A percentile compares a stretch with the other conserved stretches of the same genome.
phyloP scores from a whole-genome alignment of 139 green algal genomes.

The Gonium pectorale region DNA sequence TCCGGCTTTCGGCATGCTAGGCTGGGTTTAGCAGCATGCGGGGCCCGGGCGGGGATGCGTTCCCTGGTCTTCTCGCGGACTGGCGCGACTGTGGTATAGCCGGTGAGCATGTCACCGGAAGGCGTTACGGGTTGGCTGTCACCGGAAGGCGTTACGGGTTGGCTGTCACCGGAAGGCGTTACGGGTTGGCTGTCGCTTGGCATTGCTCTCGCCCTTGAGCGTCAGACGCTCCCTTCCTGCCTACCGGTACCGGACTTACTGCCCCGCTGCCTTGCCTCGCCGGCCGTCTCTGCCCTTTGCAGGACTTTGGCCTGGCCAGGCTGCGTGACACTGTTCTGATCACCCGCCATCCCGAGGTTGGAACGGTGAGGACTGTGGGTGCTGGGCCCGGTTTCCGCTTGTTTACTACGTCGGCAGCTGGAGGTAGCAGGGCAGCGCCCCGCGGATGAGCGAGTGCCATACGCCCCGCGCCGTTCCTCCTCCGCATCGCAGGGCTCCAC shows the following conservation, averaged over 20 bases:
- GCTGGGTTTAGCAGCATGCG: background rate
- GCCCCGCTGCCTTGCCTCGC: background rate
- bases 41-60: too few relatives aligned
- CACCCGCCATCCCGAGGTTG: background rate
- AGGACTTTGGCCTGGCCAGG: slow-evolving; percentile 10
- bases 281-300: background rate
- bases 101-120: background rate
- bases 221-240: too few relatives aligned
- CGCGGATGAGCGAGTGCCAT: too few relatives aligned
- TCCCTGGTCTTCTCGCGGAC: background rate
- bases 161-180: background rate
- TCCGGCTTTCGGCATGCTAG: background rate
- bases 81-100: background rate
- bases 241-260: background rate
- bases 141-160: background rate
- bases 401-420: background rate
- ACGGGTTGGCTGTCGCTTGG: background rate
- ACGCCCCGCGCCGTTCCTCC: too few relatives aligned
- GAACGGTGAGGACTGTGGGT: background rate
- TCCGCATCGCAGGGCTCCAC: too few relatives aligned
- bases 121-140: background rate
- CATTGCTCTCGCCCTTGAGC: background rate
- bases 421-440: background rate
- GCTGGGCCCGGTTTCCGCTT: background rate
- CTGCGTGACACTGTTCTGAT: background rate